Percentiles rank a stretch among this genome's conserved stretches.
Conservation (phyloP, 2,329 filamentous ascomycete species). For the Aspergillus versicolor region DNA sequence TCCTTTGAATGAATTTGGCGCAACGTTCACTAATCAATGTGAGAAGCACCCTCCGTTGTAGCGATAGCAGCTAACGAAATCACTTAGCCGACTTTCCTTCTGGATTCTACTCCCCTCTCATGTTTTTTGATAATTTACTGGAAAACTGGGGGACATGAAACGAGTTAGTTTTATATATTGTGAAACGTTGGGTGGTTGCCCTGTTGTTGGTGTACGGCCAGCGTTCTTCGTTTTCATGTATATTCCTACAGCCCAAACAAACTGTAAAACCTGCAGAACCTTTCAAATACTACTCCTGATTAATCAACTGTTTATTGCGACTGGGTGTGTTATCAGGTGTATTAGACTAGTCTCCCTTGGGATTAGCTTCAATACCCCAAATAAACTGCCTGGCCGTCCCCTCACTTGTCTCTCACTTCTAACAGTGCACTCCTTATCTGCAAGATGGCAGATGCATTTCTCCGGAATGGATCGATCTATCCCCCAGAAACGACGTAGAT, state of each 20-base stretch:
- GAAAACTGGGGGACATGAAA: neutral
- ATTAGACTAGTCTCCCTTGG: no score
- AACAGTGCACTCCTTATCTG: neutral
- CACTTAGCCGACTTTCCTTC: neutral
- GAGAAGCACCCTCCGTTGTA: neutral
- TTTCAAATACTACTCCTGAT: no score
- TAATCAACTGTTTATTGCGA: no score
- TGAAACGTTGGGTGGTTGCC: no score
- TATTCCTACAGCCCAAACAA: no score
- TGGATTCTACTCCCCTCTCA: neutral
- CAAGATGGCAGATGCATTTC: neutral
- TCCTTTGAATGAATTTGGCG: neutral
- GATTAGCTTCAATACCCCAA: no score
- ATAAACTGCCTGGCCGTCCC: neutral
- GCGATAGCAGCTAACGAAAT: neutral
- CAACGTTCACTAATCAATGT: neutral
- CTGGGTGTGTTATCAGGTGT: no score
- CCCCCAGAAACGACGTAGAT: neutral
- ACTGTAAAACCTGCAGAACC: no score
- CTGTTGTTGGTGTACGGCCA: no score
- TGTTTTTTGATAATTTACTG: neutral
- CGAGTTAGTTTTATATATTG: no score
- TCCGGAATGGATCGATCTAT: neutral
- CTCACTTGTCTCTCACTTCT: neutral
- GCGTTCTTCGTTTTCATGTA: no score